Base-by-base conservation (phyloP, 331 rosid species). In the Acacia concinna region DNA sequence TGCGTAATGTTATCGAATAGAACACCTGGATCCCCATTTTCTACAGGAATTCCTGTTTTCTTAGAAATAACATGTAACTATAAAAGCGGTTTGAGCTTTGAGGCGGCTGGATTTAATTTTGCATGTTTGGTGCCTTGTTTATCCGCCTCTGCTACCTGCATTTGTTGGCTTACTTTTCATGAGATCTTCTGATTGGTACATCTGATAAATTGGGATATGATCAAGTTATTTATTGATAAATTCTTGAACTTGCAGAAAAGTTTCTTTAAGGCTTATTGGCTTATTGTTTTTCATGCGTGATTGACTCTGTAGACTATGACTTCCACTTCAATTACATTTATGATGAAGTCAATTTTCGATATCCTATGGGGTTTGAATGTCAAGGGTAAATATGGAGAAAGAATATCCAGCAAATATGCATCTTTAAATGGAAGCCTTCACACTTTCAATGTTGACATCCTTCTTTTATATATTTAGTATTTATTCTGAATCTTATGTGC, bases 401-500 rank as follows among this genome's bases (percentile, higher is more conserved):
- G 5, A 7, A 25, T 37, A n/a, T 43, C 47, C 32, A 11, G 8
- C 43, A 46, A 44, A 35, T 18, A 40, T 63, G 77, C 37, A 43
- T 60, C 71, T 18, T 81, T 49, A 20, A 11, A 51, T 20, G 57
- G 51, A 41, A 52, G 13, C 79, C 14, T 73, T 37, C 25, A 17
- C 54, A 15, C 38, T 62, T 34, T 57, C 34, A 78, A 40, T 68
- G 64, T 40, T 49, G 25, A 31, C 70, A 41, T 74, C 66, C 41
- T 60, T 21, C 60, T 10, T 35, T 18, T 63, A 34, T 34, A 49
- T 69, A 31, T 68, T 56, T 52, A 32, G 30, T 41, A 8, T 67
- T 32, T 68, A 23, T 23, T 62, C 38, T 62, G 77, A 68, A 25
- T 49, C 40, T 65, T 78, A 64, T 38, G 25, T 88, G 86, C 87